These are phyloP conservation scores for Dioscorea dumetorum DNA, from an alignment of 106 monocot species.

Conservation along the genomic window DNA sequence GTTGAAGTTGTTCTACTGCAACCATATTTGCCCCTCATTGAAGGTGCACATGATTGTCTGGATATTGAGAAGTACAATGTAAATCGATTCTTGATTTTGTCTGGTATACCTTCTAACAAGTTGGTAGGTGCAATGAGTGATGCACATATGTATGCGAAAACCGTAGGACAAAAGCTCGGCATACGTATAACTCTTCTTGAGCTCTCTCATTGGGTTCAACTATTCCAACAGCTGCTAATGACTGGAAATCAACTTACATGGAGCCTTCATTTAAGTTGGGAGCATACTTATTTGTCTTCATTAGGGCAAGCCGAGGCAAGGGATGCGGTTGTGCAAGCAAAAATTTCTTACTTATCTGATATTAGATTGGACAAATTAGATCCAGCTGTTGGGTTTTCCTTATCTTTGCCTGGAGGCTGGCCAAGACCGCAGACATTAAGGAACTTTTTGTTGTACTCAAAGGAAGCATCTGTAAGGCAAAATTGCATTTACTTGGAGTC, in stretches of 20 bases:
- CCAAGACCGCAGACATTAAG: conserved; percentile 42
- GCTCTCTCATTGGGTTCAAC: conserved; percentile 74
- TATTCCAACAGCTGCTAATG: conserved; percentile 77
- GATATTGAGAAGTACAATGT: conserved; percentile 33
- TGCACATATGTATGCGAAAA: conserved; percentile 65
- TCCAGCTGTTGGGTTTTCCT: conserved; percentile 27
- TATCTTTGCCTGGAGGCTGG: conserved; percentile 72
- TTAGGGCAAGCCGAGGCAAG: conserved; percentile 60
- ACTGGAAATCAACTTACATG: conserved; percentile 74
- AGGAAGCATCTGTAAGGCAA: conserved; percentile 48
- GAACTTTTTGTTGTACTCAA: conserved; percentile 53
- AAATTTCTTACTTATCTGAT: conserved; percentile 33
- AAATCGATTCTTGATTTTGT: conserved; percentile 38
- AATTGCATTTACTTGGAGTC: conserved; percentile 69
- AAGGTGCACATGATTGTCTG: conserved; percentile 1
- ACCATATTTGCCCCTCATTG: conserved; percentile 16
- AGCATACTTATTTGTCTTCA: conserved; percentile 84
- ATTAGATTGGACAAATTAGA: conserved; percentile 13
- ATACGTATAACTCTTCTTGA: conserved; percentile 78
- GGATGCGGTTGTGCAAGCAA: conserved; percentile 40
- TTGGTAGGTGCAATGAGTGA: conserved; percentile 62
- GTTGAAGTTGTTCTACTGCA: conserved; percentile 82
- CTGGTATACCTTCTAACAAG: conserved; percentile 50
- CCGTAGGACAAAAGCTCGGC: conserved; percentile 41
- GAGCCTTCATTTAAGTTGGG: conserved; percentile 92